These are phyloP conservation scores for Saccharomycopsis oosterbeekiorum DNA, from an alignment of 805 yeast genomes.

Conservation along the genomic window DNA sequence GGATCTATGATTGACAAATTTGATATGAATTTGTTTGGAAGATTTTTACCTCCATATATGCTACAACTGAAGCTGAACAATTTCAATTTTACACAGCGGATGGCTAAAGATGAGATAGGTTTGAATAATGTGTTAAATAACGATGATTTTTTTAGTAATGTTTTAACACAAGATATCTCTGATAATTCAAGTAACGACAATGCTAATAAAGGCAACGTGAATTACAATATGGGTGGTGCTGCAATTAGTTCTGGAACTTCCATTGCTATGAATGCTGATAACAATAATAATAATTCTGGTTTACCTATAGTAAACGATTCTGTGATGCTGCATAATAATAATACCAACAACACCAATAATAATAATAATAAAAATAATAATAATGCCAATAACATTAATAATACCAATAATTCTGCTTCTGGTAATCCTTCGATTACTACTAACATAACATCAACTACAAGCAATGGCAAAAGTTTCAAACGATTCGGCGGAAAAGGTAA, in stretches of 20 bases:
- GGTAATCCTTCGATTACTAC: background rate
- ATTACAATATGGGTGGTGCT: background rate
- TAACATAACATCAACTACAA: background rate
- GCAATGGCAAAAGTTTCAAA: background rate
- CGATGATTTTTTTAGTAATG: background rate
- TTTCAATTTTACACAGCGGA: constrained; percentile 8
- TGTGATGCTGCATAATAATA: background rate
- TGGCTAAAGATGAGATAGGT: constrained; percentile 5
- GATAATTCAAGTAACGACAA: background rate
- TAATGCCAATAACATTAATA: background rate
- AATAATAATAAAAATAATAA: background rate
- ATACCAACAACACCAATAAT: background rate
- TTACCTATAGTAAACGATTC: background rate
- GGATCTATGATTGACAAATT: constrained; percentile 77
- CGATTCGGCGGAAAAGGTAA: background rate
- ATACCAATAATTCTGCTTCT: background rate
- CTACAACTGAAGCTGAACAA: constrained; percentile 25
- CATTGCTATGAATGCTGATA: background rate
- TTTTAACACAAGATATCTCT: background rate
- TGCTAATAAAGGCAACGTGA: background rate
- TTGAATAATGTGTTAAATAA: background rate
- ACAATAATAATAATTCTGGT: background rate
- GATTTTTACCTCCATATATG: constrained; percentile 81
- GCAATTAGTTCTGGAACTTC: background rate
- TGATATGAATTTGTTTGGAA: constrained; percentile 78